Conservation (phyloP, 2,329 filamentous ascomycete genomes). For the Plenodomus tracheiphilus region DNA sequence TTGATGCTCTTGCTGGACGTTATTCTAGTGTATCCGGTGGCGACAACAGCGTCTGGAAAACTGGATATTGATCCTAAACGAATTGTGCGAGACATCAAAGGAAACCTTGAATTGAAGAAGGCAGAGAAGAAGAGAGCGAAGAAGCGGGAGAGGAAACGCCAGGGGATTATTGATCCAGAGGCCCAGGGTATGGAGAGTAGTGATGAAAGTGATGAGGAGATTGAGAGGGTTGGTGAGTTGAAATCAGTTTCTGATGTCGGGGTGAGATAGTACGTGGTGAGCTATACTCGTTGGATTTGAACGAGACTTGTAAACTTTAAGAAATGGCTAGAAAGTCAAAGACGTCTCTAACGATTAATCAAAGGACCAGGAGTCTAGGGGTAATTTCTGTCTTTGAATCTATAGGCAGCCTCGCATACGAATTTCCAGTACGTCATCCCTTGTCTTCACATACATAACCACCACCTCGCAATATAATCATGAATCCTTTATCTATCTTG, state of each 20-base stretch:
- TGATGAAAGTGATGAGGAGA: slow-evolving; percentile 1
- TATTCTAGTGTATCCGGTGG: slow-evolving; percentile 4
- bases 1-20: slow-evolving; percentile 13
- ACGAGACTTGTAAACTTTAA: no score
- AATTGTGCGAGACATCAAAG: slow-evolving; percentile 3
- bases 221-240: not conserved
- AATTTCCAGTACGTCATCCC: no score
- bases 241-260: not conserved
- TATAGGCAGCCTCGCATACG: no score
- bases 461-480: no score
- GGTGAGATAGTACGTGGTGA: no score
- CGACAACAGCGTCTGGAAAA: slow-evolving; percentile 1
- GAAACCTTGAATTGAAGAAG: not conserved
- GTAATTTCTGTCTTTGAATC: no score
- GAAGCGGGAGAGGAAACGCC: slow-evolving; percentile 1
- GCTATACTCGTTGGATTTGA: no score
- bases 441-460: no score
- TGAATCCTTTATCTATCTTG: no score
- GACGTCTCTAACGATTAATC: no score
- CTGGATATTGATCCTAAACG: slow-evolving; percentile 5
- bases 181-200: slow-evolving; percentile 1
- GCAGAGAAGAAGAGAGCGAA: slow-evolving; percentile 2
- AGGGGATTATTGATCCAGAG: slow-evolving; percentile 2
- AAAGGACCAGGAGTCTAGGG: no score
- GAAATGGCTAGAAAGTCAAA: no score